These are phyloP conservation scores for Talaromyces nanjingensis DNA, from an alignment of 495 filamentous ascomycete genomes.

Conservation along the genomic window DNA sequence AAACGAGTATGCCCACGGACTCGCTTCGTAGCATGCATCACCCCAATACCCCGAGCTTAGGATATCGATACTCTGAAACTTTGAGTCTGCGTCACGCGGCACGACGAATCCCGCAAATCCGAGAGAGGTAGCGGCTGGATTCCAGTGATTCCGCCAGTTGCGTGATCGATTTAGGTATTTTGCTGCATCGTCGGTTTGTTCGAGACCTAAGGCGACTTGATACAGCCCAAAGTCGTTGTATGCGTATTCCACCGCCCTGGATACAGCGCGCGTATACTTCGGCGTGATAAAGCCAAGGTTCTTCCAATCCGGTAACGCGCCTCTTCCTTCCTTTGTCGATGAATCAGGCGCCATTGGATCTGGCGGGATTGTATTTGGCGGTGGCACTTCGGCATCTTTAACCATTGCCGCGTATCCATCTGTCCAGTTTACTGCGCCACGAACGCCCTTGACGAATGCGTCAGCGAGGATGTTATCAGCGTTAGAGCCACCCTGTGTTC, in stretches of 20 bases:
- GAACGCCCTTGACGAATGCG: constrained; percentile 66
- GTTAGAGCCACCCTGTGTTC: constrained; percentile 66
- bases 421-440: constrained; percentile 59
- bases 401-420: constrained; percentile 63
- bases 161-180: constrained; percentile 59
- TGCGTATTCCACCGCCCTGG: constrained; percentile 61
- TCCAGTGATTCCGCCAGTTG: constrained; percentile 72
- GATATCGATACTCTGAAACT: constrained; percentile 52
- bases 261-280: constrained; percentile 53
- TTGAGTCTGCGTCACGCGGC: constrained; percentile 38
- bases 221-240: constrained; percentile 61
- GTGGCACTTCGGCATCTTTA: constrained; percentile 59
- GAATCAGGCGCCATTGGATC: constrained; percentile 54
- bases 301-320: constrained; percentile 65
- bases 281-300: constrained; percentile 58
- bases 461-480: constrained; percentile 70
- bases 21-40: constrained; percentile 56
- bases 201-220: constrained; percentile 45
- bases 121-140: constrained; percentile 43
- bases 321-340: constrained; percentile 63
- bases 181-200: constrained; percentile 39
- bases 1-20: constrained; percentile 65
- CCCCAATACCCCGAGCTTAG: constrained; percentile 55
- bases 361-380: constrained; percentile 50
- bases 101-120: constrained; percentile 60